Base-by-base conservation (phyloP, 1,139 yeast species). In the Meyerozyma elateridarum region DNA sequence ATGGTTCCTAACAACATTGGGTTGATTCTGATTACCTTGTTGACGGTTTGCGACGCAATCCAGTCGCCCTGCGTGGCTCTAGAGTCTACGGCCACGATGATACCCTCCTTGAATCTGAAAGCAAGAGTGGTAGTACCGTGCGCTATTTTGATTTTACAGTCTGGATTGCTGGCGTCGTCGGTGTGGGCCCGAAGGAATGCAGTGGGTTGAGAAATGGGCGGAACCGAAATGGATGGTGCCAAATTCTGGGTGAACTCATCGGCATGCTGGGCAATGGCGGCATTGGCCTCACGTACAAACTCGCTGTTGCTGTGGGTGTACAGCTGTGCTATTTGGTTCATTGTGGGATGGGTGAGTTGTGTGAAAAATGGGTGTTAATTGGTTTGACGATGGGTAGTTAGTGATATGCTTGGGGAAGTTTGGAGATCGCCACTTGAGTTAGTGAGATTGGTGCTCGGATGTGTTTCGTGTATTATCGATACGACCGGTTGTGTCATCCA, bases 41-140 rank as follows among this genome's bases (percentile, higher is more conserved):
- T 89, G 44, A 91, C 99, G 2, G 96, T 88, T 60, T 89, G 97
- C 16, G 97, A 88, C 11, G 97, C 98, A 50, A 93, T 83, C 96
- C 96, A 91, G 52, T 84, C 82, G 34, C 98, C 98, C 8, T 94
- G 95, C n/a, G 97, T 85, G 39, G 98, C 97, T 61, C 98, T 77
- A 20, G 96, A 88, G 64, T 91, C 98, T 16, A 91, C 97, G 0
- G 97, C 97, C 36, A 91, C 96, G 27, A 91, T 70, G 47, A 91
- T 89, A 20, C 99, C 99, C 14, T 91, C 96, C 62, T 89, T 79
- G 62, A 89, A 93, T 57, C 97, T 74, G 65, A 93, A 91, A 6
- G 97, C 96, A 47, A 91, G 71, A 5, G 99, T 91, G 11, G 99
- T 91, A 17, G 99, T 91, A 59, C 99, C 99, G 61, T 91, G 99